Conservation (phyloP, 768 basidiomycete species). For the Tricholoma sp. region DNA sequence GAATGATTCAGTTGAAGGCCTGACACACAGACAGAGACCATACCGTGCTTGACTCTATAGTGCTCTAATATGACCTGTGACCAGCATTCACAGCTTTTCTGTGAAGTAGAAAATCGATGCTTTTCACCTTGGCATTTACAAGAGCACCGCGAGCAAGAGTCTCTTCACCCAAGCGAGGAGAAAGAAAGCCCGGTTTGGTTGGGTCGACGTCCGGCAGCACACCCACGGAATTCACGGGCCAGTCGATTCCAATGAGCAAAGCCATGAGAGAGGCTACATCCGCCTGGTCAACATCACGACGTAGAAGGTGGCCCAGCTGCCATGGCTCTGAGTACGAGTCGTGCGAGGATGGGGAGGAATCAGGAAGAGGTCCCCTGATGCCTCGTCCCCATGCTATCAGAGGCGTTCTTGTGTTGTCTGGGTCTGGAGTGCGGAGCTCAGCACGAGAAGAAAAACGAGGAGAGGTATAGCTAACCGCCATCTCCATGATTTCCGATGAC, state of each 20-base stretch:
- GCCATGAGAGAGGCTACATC: slow-evolving; percentile 80
- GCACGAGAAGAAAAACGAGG: background rate
- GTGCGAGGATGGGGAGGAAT: slow-evolving; percentile 54
- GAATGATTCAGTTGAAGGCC: background rate
- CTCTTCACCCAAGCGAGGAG: slow-evolving; percentile 39
- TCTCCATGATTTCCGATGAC: slow-evolving; percentile 87
- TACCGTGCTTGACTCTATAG: slow-evolving; percentile 73
- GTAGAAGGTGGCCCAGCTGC: slow-evolving; percentile 50
- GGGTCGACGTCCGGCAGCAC: slow-evolving; percentile 74
- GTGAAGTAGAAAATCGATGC: background rate
- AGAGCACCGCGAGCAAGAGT: slow-evolving; percentile 49
- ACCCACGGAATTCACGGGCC: slow-evolving; percentile 82
- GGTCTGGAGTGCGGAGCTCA: slow-evolving; percentile 44
- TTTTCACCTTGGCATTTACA: slow-evolving; percentile 56
- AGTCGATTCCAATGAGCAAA: slow-evolving; percentile 61
- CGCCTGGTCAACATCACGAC: slow-evolving; percentile 80
- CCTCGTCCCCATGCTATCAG: slow-evolving; percentile 81
- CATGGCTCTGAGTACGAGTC: slow-evolving; percentile 67
- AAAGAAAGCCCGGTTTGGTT: slow-evolving; percentile 52
- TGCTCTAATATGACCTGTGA: slow-evolving; percentile 66
- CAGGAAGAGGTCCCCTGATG: slow-evolving; percentile 61
- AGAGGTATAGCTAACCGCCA: slow-evolving; percentile 47
- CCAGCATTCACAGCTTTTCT: background rate
- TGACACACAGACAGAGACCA: slow-evolving; percentile 10
- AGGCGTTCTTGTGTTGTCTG: slow-evolving; percentile 85